These are phyloP conservation scores for Backusella australiensis DNA, from an alignment of 192 early-diverging fungal species.

Conservation along the genomic window DNA sequence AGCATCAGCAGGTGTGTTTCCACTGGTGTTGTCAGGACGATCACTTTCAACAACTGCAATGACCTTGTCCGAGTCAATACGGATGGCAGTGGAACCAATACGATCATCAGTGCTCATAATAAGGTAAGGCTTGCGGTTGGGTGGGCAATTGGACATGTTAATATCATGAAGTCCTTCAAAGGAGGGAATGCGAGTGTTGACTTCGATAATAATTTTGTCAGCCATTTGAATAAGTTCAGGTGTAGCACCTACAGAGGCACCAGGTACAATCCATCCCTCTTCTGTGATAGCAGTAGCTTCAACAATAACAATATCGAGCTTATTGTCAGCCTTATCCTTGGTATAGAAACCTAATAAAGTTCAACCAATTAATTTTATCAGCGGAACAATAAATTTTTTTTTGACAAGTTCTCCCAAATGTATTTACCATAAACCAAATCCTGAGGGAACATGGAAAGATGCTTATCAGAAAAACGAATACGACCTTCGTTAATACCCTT, in stretches of 20 bases:
- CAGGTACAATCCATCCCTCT: constrained; percentile 40
- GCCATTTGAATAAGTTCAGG: constrained; percentile 41
- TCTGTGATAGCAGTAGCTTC: constrained; percentile 42
- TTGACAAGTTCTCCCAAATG: background rate
- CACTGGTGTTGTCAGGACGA: constrained; percentile 28
- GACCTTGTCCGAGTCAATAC: constrained; percentile 35
- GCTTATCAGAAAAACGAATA: constrained; percentile 43
- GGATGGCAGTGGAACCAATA: constrained; percentile 36
- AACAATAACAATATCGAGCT: constrained; percentile 37
- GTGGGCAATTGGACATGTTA: constrained; percentile 24
- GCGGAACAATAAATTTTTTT: background rate
- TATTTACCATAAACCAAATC: constrained; percentile 35
- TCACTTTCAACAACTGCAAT: constrained; percentile 35
- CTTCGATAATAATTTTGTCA: constrained; percentile 37
- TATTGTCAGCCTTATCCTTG: constrained; percentile 33
- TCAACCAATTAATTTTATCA: background rate
- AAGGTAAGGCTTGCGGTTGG: constrained; percentile 38
- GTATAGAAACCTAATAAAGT: constrained; percentile 28
- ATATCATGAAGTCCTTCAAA: constrained; percentile 45
- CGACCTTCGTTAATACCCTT: constrained; percentile 37
- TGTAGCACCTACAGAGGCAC: constrained; percentile 39
- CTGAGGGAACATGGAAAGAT: constrained; percentile 43
- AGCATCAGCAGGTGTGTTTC: constrained; percentile 27
- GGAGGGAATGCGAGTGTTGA: constrained; percentile 39
- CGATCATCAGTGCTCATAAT: constrained; percentile 38